Conservation (phyloP, 805 yeast species). For the Nakazawaea anatomiae region DNA sequence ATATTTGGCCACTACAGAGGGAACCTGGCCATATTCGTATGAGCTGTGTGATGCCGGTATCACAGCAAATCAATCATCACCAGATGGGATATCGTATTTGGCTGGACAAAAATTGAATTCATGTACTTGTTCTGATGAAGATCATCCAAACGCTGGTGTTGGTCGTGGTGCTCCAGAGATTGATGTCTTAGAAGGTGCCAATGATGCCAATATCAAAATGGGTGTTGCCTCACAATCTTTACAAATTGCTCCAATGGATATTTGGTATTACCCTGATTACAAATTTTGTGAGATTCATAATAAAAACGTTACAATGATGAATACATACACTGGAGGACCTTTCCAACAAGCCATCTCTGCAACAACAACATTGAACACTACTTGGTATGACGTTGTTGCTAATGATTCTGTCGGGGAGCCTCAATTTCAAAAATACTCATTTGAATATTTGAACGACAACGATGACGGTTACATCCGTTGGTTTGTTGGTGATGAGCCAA, state of each 20-base stretch:
- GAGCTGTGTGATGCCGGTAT: conserved; percentile 45
- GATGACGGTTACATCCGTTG: conserved; percentile 36
- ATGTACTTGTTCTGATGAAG: conserved; percentile 39
- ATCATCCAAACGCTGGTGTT: conserved; percentile 40
- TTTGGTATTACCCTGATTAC: conserved; percentile 48
- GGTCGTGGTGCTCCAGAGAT: conserved; percentile 50
- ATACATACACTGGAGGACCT: conserved; percentile 44
- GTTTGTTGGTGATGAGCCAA: conserved; percentile 42
- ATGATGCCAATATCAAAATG: conserved; percentile 22
- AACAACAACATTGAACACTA: conserved; percentile 35
- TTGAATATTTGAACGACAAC: conserved; percentile 34
- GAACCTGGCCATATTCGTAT: conserved; percentile 47
- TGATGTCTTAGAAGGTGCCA: conserved; percentile 42
- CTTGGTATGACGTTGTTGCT: conserved; percentile 33
- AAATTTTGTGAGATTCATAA: conserved; percentile 37
- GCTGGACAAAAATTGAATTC: conserved; percentile 39
- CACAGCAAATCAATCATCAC: conserved; percentile 41
- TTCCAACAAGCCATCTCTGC: conserved; percentile 45
- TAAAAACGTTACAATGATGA: conserved; percentile 33
- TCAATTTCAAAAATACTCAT: conserved; percentile 36
- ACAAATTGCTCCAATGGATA: conserved; percentile 47
- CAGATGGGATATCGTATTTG: conserved; percentile 40
- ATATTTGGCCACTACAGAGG: conserved; percentile 39
- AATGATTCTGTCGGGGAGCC: neutral
- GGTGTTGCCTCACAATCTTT: conserved; percentile 46